Evolutionary conservation across 805 yeast genomes (phyloP), one percentile per base, ranked within the genome.

Genomic region (Wickerhamiella nectarea): DNA sequence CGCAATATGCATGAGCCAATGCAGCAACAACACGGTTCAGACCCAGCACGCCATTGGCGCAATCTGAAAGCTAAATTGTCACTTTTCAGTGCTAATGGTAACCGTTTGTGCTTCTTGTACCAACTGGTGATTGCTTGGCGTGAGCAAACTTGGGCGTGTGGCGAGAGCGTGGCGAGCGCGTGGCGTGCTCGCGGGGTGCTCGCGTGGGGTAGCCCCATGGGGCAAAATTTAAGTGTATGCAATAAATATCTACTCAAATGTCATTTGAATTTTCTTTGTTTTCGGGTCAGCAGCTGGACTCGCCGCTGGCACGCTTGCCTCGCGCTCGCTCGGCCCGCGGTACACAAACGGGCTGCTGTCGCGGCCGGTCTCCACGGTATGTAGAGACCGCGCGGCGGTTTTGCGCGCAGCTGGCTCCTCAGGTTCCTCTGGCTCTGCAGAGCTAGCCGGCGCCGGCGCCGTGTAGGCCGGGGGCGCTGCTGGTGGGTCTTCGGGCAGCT

Each of bases 381-480:
- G 12, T 14, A 28, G 31, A 7, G 14, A 12, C 3, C 31, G 14
- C 2, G 31, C 31, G 31, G 31, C 31, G 6, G 42, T 39, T 20
- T 35, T 19, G 5, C 42, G 35, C 21, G 42, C 42, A 4, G 34
- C 26, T 8, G 42, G 42, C 17, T 18, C 19, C 28, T 38, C 42
- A 8, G 42, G 42, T 14, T 36, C 38, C 14, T 21, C 18, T 12
- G 38, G 29, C 5, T 15, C 34, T 5, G 14, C 3, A 29, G 14
- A 29, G 4, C 15, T 18, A 11, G 15, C 28, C 3, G 28, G 12
- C n/a, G 28, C n/a, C 28, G 28, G n/a, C n/a, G n/a, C n/a, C n/a
- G n/a, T n/a, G n/a, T n/a, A n/a, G n/a, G n/a, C n/a, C 5, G 6
- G 15, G 31, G 15, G 31, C 6, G 31, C 15, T 14, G 14, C 3